phyloP scores from a whole-genome alignment of 768 basidiomycete genomes.

The Russula sp. region DNA sequence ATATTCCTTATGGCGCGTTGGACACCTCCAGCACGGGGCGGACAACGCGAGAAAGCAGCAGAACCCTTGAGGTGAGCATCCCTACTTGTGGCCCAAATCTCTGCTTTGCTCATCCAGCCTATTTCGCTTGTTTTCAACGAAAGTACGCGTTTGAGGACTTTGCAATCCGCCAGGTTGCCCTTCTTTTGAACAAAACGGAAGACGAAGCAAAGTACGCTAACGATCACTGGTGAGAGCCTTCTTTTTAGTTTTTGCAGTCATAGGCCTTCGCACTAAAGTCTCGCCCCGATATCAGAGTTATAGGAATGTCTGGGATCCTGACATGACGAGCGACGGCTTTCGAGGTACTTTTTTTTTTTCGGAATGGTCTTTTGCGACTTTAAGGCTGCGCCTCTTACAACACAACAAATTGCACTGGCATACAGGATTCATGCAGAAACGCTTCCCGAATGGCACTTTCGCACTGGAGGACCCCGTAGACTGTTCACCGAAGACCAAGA shows the following conservation, averaged over 20 bases:
- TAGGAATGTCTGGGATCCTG: slow-evolving; percentile 63
- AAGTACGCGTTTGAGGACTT: slow-evolving; percentile 75
- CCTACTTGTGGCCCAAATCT: neutral
- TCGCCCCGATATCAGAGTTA: slow-evolving; percentile 48
- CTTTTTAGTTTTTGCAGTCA: too few relatives aligned
- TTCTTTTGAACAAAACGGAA: slow-evolving; percentile 54
- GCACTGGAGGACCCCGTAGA: slow-evolving; percentile 51
- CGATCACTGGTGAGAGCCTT: slow-evolving; percentile 51
- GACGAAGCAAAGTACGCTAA: slow-evolving; percentile 58
- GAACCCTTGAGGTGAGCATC: slow-evolving; percentile 56
- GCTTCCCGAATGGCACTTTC: slow-evolving; percentile 61
- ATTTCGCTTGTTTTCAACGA: neutral
- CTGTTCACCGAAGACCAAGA: slow-evolving; percentile 57
- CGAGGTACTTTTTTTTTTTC: slow-evolving; percentile 40
- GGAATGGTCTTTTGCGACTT: neutral
- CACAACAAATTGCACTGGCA: too few relatives aligned
- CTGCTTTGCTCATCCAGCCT: neutral
- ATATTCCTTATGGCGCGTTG: slow-evolving; percentile 61
- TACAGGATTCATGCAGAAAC: slow-evolving; percentile 62
- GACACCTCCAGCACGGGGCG: slow-evolving; percentile 60
- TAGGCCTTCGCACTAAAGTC: neutral
- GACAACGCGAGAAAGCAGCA: slow-evolving; percentile 65
- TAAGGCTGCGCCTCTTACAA: neutral
- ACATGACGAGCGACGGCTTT: slow-evolving; percentile 59
- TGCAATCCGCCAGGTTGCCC: slow-evolving; percentile 65